Base-by-base conservation (phyloP, 805 yeast species). In the Yamadazyma akitaensis region DNA sequence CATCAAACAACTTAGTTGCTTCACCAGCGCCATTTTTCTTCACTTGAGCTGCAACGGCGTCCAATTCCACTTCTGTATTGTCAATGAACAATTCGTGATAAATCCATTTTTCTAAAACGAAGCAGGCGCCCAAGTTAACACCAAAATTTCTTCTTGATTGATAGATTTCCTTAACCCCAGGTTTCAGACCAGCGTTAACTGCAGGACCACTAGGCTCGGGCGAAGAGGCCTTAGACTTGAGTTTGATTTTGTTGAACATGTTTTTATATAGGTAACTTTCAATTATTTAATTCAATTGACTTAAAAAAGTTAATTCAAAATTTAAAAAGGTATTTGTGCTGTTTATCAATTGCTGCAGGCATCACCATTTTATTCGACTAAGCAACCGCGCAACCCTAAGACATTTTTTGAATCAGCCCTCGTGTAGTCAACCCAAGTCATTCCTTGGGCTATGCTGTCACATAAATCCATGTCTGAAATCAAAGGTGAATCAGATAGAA, bases 91-190 rank as follows among this genome's bases (percentile, higher is more conserved):
- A 64, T 35, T 75, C 68, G 46, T 78, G 84, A 61, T 67, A 85
- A 31, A 89, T 87, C 82, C 88, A 91, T 55, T 81, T 82, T 60
- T 91, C 97, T 39, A 81, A 72, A 1, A 90, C 83, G 62, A 90
- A 91, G 47, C 85, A 64, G 0, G 90, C 77, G 0, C 98, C 98
- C 35, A 91, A 68, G 63, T 90, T 91, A 28, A 88, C 96, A 6
- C 97, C 98, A 59, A 79, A 82, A 59, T 88, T 87, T 54, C 68
- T 68, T 43, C 94, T 68, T 17, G 75, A 65, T 55, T 77, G 83
- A 56, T 73, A 81, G n/a, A 86, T 75, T 19, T 81, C 72, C 35
- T 63, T 67, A 43, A 58, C 60, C 8, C 73, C 57, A 4, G 77
- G 80, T 3, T 58, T 50, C 5, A 57, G 49, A 10, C 60, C 64